Evolutionary conservation across 495 filamentous ascomycete genomes (phyloP).

Genomic region (Penicillium taxi): DNA sequence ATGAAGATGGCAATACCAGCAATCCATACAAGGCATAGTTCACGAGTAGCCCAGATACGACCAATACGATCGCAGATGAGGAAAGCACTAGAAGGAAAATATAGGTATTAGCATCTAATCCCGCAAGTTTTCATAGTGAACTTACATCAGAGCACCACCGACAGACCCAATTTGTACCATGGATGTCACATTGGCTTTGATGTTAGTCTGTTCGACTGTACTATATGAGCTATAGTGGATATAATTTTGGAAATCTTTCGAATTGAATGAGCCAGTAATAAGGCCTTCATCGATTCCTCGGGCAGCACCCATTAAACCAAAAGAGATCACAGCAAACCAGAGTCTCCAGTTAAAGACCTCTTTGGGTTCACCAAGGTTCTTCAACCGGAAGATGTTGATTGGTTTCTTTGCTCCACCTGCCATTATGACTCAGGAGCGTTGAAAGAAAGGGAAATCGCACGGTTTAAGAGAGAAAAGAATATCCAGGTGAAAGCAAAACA

Average conservation of each 20-base stretch:
- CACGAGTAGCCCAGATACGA: conserved; percentile 60
- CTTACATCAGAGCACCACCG: conserved; percentile 53
- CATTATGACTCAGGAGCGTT: no score
- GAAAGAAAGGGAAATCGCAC: no score
- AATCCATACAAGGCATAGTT: conserved; percentile 59
- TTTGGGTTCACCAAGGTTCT: conserved; percentile 45
- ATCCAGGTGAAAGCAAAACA: no score
- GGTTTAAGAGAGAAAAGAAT: no score
- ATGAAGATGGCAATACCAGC: conserved; percentile 63
- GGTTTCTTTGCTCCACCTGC: conserved; percentile 56
- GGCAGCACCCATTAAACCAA: conserved; percentile 63
- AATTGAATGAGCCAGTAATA: conserved; percentile 59
- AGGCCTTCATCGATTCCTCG: conserved; percentile 61
- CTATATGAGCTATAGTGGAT: conserved; percentile 51
- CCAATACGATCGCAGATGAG: conserved; percentile 59
- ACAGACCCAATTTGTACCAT: conserved; percentile 69
- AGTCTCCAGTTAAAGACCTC: conserved; percentile 57
- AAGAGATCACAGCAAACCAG: conserved; percentile 58
- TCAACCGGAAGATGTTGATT: conserved; percentile 58
- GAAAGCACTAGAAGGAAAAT: conserved; percentile 43
- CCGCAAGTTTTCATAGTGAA: not conserved
- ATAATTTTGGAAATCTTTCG: conserved; percentile 50
- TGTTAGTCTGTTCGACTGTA: conserved; percentile 47
- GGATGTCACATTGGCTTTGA: conserved; percentile 60
- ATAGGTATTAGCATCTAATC: not conserved